Evolutionary conservation across 371 early-diverging fungal genomes (phyloP), one percentile per base, ranked within the genome.

Genomic region (Mucor lusitanicus): DNA sequence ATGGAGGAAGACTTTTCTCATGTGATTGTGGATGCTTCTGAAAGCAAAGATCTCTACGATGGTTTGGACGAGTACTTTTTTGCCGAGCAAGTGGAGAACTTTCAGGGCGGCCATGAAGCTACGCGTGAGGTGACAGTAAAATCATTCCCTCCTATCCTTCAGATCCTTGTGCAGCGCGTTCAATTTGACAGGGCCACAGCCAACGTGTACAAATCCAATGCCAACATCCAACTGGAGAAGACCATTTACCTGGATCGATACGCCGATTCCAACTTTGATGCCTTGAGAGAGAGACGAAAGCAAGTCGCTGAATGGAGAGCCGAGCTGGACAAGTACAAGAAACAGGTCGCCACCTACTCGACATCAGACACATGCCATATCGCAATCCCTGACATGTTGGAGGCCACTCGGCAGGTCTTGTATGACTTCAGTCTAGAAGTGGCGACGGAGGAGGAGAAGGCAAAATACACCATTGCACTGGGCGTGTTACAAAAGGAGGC

Each of bases 1-100:
- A 86, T 86, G 70, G 84, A 86, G 57, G 90, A 92, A 54, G 85
- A 85, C 19, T 92, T 90, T 61, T 77, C 82, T 12, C 86, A 88
- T 67, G 79, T 92, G 4, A 87, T 90, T 67, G 81, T 92, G 1
- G 87, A 87, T 65, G 84, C 88, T 5, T 79, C 76, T 17, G 82
- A 85, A 57, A 78, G 81, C 23, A 80, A 81, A 32, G 83, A 87
- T 58, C 68, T 92, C 0, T 88, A 89, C 64, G 83, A 81, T 59
- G 86, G 87, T 1, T 65, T 92, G 63, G 90, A 90, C 64, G 81
- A 82, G 17, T 89, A 85, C 65, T 92, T 92, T 67, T 82, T 76
- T 69, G 75, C 81, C 15, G 75, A 72, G 37, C 55, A 79, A 48
- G 81, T 87, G 1, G 79, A 79, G 50, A 77, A 81, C 39, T 82